These are phyloP conservation scores for Heterobasidion annosum DNA, from an alignment of 1,284 basidiomycete genomes.

Conservation along the genomic window DNA sequence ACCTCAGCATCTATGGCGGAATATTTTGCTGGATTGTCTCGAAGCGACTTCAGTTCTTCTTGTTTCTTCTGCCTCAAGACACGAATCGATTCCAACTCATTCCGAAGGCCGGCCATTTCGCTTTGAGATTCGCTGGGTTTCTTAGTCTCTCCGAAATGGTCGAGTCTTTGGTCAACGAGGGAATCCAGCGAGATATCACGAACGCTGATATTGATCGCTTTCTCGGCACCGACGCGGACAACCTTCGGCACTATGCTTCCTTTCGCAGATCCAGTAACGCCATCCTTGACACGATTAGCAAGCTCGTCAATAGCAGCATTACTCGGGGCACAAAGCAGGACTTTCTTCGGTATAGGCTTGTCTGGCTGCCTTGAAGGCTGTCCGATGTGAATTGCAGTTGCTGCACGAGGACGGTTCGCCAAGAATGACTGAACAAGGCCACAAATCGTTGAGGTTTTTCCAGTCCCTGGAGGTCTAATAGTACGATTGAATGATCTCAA, in stretches of 20 bases:
- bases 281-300: slow-evolving; percentile 79
- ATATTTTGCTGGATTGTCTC: slow-evolving; percentile 40
- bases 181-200: slow-evolving; percentile 85
- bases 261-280: slow-evolving; percentile 55
- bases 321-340: slow-evolving; percentile 94
- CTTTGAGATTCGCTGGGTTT: slow-evolving; percentile 35
- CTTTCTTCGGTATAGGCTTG: slow-evolving; percentile 54
- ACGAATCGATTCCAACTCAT: slow-evolving; percentile 65
- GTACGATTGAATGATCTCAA: background rate
- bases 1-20: slow-evolving; percentile 59
- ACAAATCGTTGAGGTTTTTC: slow-evolving; percentile 98
- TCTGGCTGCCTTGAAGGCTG: slow-evolving; percentile 31
- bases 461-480: slow-evolving; percentile 89
- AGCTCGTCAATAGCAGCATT: slow-evolving; percentile 99
- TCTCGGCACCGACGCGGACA: slow-evolving; percentile 82
- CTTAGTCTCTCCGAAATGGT: slow-evolving; percentile 29
- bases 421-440: slow-evolving; percentile 86
- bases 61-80: slow-evolving; percentile 51
- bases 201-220: slow-evolving; percentile 74
- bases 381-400: slow-evolving; percentile 40
- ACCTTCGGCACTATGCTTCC: slow-evolving; percentile 61
- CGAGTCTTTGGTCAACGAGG: slow-evolving; percentile 74
- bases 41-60: slow-evolving; percentile 45
- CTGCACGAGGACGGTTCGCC: slow-evolving; percentile 42
- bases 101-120: slow-evolving; percentile 54